Evolutionary conservation across 345 rosid genomes (phyloP).

Genomic region (Pugionium cornutum): DNA sequence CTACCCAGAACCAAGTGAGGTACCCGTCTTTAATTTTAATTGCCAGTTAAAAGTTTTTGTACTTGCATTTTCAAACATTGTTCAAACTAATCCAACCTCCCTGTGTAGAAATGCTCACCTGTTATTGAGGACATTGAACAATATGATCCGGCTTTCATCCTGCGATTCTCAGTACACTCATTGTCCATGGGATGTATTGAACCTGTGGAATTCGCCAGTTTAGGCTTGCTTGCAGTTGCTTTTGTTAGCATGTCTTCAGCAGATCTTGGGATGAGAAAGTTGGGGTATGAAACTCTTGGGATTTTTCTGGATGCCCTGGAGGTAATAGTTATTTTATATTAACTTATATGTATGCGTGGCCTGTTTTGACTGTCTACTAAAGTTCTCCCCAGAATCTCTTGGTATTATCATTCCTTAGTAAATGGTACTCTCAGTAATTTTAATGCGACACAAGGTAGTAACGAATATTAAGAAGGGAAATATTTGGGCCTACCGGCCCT

Average conservation of each 20-base stretch:
- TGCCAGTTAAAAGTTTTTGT: conserved; percentile 8
- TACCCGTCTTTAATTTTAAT: conserved; percentile 16
- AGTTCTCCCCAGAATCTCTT: conserved; percentile 4
- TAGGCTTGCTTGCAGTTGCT: conserved; percentile 90
- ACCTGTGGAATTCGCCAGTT: conserved; percentile 74
- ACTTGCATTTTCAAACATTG: neutral
- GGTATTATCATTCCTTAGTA: conserved; percentile 6
- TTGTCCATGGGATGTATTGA: conserved; percentile 67
- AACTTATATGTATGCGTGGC: conserved; percentile 5
- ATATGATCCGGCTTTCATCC: conserved; percentile 86
- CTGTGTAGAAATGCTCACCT: conserved; percentile 46
- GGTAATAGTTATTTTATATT: conserved; percentile 52
- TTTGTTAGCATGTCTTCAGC: conserved; percentile 82
- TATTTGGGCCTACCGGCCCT: conserved; percentile 5
- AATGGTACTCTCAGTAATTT: conserved; percentile 21
- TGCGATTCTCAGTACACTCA: conserved; percentile 64
- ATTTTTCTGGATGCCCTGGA: conserved; percentile 60
- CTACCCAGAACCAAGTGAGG: conserved; percentile 28
- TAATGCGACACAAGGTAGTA: neutral
- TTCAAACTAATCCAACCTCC: conserved; percentile 15
- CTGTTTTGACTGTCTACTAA: conserved; percentile 12
- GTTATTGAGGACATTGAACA: conserved; percentile 39
- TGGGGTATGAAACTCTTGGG: conserved; percentile 72
- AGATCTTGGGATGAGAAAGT: conserved; percentile 74
- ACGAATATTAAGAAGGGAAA: neutral